Evolutionary conservation across 1,284 basidiomycete species (phyloP).

Genomic region (Rhodotorula mucilaginosa): DNA sequence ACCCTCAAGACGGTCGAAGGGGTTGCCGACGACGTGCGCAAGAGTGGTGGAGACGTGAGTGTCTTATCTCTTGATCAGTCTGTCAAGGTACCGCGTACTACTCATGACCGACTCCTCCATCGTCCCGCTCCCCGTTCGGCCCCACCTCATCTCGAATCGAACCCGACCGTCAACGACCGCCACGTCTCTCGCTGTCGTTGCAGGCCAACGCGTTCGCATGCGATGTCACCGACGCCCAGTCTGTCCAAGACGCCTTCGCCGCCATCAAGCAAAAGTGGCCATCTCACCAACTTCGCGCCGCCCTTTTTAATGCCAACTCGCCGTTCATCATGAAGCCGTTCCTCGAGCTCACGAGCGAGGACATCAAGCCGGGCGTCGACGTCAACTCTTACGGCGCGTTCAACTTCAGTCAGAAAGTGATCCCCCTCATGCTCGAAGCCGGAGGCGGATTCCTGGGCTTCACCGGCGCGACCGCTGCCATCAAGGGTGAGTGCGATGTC

Average conservation of each 20-base stretch:
- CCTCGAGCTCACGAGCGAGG: slow-evolving; percentile 23
- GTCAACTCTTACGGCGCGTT: slow-evolving; percentile 37
- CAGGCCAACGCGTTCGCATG: slow-evolving; percentile 31
- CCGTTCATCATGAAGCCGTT: slow-evolving; percentile 35
- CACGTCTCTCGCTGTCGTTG: not conserved
- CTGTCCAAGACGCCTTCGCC: slow-evolving; percentile 16
- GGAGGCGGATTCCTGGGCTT: slow-evolving; percentile 28
- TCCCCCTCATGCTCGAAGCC: slow-evolving; percentile 25
- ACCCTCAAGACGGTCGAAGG: not conserved
- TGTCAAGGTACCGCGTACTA: no score
- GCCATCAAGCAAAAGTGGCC: slow-evolving; percentile 27
- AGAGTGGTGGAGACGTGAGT: slow-evolving; percentile 25
- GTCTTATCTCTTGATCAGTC: no score
- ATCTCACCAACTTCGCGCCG: slow-evolving; percentile 20
- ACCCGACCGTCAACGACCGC: not conserved
- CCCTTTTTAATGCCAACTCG: slow-evolving; percentile 33
- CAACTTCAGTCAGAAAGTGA: slow-evolving; percentile 30
- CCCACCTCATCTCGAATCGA: not conserved
- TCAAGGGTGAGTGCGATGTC: slow-evolving; percentile 16
- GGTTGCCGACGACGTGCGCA: slow-evolving; percentile 4
- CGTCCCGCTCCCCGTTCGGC: not conserved
- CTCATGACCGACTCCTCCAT: no score
- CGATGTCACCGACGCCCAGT: slow-evolving; percentile 21
- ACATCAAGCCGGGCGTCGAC: slow-evolving; percentile 25
- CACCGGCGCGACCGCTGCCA: slow-evolving; percentile 23